phyloP scores from a whole-genome alignment of 2,329 filamentous ascomycete genomes.

The Capronia americana region DNA sequence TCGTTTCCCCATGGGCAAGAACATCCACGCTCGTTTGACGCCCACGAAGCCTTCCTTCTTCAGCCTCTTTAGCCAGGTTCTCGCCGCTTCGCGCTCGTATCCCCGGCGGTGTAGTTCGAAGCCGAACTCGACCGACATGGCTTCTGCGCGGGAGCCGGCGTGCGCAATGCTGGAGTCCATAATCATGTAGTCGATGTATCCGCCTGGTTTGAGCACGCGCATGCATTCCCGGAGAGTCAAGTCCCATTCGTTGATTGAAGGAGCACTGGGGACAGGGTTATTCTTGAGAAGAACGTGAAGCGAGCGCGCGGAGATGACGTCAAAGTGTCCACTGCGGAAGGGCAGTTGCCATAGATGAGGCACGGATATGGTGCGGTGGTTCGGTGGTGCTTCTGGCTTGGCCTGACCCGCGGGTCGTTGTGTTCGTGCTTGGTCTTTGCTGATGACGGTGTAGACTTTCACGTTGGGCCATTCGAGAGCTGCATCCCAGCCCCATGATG shows the following conservation, averaged over 20 bases:
- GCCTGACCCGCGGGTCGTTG: slow-evolving; percentile 51
- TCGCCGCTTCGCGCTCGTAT: slow-evolving; percentile 85
- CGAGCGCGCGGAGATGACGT: slow-evolving; percentile 87
- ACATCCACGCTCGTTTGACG: slow-evolving; percentile 85
- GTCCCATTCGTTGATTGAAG: slow-evolving; percentile 82
- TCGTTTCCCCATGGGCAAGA: slow-evolving; percentile 76
- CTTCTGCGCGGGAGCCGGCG: slow-evolving; percentile 77
- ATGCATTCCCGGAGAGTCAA: slow-evolving; percentile 83
- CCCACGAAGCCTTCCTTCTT: slow-evolving; percentile 77
- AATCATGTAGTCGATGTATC: slow-evolving; percentile 87
- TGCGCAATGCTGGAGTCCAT: slow-evolving; percentile 91
- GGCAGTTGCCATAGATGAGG: slow-evolving; percentile 79
- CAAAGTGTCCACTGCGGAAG: slow-evolving; percentile 85
- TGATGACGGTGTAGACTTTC: slow-evolving; percentile 86
- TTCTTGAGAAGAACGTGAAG: slow-evolving; percentile 82
- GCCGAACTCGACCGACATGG: slow-evolving; percentile 88
- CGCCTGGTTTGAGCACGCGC: slow-evolving; percentile 89
- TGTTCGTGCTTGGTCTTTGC: slow-evolving; percentile 74
- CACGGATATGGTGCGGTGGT: slow-evolving; percentile 84
- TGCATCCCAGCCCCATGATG: slow-evolving; percentile 96
- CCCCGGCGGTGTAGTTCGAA: slow-evolving; percentile 88
- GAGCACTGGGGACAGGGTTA: slow-evolving; percentile 65
- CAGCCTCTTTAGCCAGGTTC: slow-evolving; percentile 77
- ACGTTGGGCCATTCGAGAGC: slow-evolving; percentile 83
- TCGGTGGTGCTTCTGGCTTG: slow-evolving; percentile 78